Conservation (phyloP, 257 asterid species). For the Lycium barbarum region DNA sequence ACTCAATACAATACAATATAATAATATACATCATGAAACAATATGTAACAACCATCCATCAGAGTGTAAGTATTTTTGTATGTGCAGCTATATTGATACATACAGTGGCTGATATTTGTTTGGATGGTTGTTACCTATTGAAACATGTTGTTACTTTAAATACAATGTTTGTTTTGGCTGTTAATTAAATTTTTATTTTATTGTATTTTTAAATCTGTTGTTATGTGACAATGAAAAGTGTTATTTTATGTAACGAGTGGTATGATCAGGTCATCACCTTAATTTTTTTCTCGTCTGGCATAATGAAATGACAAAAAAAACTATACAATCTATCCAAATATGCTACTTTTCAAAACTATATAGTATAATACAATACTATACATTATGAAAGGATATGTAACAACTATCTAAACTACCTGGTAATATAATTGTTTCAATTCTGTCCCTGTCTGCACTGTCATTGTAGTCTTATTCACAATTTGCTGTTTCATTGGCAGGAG, state of each 20-base stretch:
- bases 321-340: neutral
- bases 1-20: too few relatives aligned
- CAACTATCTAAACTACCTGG: neutral
- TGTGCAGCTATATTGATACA: neutral
- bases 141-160: neutral
- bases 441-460: neutral
- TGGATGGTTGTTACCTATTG: neutral
- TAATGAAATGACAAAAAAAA: neutral
- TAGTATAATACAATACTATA: neutral
- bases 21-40: too few relatives aligned
- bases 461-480: neutral
- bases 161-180: too few relatives aligned
- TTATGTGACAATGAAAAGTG: neutral
- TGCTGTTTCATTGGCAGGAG: constrained; percentile 58
- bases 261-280: neutral
- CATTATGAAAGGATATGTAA: neutral
- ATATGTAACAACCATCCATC: too few relatives aligned
- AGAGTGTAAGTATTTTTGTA: neutral
- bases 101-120: neutral
- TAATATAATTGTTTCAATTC: neutral
- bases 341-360: neutral
- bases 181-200: too few relatives aligned
- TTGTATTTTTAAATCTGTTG: neutral
- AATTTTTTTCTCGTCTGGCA: neutral
- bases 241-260: neutral